A percentile compares a stretch with the other conserved stretches of the same genome.
Conservation (phyloP, 345 rosid species). For the Anastatica hierochuntica region DNA sequence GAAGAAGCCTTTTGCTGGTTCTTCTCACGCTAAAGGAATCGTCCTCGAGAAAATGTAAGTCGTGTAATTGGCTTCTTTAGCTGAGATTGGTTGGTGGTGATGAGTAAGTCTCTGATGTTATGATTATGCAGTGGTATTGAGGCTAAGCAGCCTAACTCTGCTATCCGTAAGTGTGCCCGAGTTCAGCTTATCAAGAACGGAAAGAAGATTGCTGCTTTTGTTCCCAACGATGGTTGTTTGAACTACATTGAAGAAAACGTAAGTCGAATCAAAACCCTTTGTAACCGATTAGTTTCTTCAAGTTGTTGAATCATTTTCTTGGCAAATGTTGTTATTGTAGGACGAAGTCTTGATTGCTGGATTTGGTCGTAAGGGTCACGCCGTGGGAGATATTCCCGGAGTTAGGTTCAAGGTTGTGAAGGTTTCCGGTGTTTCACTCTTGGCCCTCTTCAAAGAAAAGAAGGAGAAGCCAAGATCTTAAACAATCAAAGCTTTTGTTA, state of each 20-base stretch:
- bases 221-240: constrained; percentile 15
- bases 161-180: constrained; percentile 63
- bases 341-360: constrained; percentile 73
- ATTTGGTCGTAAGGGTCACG: constrained; percentile 67
- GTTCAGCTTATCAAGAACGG: constrained; percentile 65
- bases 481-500: not conserved
- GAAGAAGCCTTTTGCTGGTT: constrained; percentile 73
- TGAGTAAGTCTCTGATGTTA: no score
- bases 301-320: not conserved
- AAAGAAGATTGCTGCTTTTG: constrained; percentile 46
- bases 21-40: constrained; percentile 64
- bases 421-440: constrained; percentile 65
- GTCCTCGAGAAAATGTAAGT: constrained; percentile 57
- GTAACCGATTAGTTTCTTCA: not conserved
- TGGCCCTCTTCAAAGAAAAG: constrained; percentile 49
- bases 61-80: no score
- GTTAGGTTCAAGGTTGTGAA: constrained; percentile 75
- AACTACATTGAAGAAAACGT: constrained; percentile 14
- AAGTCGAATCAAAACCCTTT: not conserved
- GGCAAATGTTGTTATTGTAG: constrained; percentile 22
- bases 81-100: no score
- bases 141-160: constrained; percentile 63
- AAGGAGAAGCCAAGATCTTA: constrained; percentile 49
- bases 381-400: constrained; percentile 78
- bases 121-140: constrained; percentile 30